Conservation (phyloP, 2,329 filamentous ascomycete species). For the Rutstroemia sp. region DNA sequence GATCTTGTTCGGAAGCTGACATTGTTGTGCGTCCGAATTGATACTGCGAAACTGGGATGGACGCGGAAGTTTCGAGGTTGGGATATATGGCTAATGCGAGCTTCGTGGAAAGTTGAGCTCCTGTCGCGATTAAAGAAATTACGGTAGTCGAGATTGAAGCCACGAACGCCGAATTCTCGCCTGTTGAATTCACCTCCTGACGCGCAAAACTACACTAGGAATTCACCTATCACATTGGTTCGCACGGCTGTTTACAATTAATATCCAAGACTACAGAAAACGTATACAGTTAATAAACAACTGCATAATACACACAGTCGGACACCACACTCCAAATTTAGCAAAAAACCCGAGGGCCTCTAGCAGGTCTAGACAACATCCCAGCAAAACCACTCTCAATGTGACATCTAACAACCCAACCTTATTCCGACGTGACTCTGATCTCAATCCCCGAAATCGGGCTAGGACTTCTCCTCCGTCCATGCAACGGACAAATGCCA, state of each 20-base stretch:
- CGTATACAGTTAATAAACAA: too few species aligned
- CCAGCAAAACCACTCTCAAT: too few species aligned
- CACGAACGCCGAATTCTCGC: slow-evolving; percentile 28
- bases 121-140: slow-evolving; percentile 8
- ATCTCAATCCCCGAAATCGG: slow-evolving; percentile 14
- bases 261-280: too few species aligned
- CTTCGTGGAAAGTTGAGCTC: slow-evolving; percentile 5
- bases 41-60: slow-evolving; percentile 4
- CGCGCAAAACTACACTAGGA: too few species aligned
- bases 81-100: not conserved
- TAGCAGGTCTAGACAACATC: too few species aligned
- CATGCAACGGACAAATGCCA: slow-evolving; percentile 37
- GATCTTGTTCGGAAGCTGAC: slow-evolving; percentile 51
- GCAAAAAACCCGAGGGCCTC: too few species aligned
- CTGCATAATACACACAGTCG: too few species aligned
- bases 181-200: not conserved
- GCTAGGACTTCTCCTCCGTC: slow-evolving; percentile 18
- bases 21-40: slow-evolving; percentile 35
- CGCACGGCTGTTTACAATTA: too few species aligned
- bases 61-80: not conserved
- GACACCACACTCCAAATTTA: too few species aligned
- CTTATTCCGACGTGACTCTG: not conserved
- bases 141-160: slow-evolving; percentile 6
- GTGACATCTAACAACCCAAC: not conserved
- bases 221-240: too few species aligned